A percentile compares a stretch with the other conserved stretches of the same genome.
These are phyloP conservation scores for Nannochloris sp. DNA, from an alignment of 139 green algal genomes.

Conservation along the genomic window DNA sequence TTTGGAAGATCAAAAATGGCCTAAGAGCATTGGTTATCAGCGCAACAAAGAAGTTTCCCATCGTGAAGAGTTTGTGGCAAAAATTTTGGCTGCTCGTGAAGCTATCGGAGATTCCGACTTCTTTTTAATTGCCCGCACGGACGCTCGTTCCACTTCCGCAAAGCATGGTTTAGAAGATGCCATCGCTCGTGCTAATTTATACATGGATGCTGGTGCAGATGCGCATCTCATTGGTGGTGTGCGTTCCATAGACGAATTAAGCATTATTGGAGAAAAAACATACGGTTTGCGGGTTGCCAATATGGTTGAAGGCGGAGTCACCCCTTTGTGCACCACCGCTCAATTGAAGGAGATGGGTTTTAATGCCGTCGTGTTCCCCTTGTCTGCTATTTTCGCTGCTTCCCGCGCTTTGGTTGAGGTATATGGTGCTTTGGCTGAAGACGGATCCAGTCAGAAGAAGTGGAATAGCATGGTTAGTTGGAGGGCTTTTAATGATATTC, in stretches of 20 bases:
- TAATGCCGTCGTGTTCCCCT: constrained; percentile 53
- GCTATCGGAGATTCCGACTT: constrained; percentile 70
- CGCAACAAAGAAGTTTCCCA: constrained; percentile 57
- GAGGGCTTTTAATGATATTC: constrained; percentile 48
- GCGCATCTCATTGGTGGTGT: constrained; percentile 64
- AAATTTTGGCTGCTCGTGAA: constrained; percentile 59
- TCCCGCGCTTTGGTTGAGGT: constrained; percentile 17
- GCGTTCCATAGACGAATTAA: constrained; percentile 56
- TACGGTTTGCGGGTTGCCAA: constrained; percentile 54
- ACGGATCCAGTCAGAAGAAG: constrained; percentile 45
- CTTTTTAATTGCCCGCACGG: constrained; percentile 72
- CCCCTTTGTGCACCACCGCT: constrained; percentile 44
- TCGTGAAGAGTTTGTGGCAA: constrained; percentile 55
- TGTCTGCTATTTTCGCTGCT: constrained; percentile 43
- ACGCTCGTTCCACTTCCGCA: constrained; percentile 41
- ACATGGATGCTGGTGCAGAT: constrained; percentile 65
- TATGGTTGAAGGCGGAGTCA: constrained; percentile 70
- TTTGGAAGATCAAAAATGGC: constrained; percentile 73
- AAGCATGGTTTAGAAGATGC: constrained; percentile 59
- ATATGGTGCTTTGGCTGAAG: constrained; percentile 21
- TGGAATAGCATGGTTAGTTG: constrained; percentile 40
- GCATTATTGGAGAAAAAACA: constrained; percentile 41
- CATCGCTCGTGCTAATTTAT: constrained; percentile 58
- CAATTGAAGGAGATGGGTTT: constrained; percentile 63
- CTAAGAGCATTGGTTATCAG: constrained; percentile 55